Base-by-base conservation (phyloP, 164 flowering plant species). In the Hamamelis virginiana region DNA sequence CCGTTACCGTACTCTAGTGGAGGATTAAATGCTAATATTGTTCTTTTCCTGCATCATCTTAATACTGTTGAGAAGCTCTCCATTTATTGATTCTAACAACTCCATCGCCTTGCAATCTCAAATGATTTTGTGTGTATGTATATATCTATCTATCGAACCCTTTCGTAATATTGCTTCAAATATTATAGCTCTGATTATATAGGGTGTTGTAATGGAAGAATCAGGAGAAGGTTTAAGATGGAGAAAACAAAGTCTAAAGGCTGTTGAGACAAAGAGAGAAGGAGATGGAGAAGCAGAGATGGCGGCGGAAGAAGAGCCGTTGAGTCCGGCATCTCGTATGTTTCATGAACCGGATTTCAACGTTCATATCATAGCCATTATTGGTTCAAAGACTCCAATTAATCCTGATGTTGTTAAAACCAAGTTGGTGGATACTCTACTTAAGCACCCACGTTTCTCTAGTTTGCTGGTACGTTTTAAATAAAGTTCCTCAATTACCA, bases 401-500 rank as follows among this genome's bases (percentile, higher is more conserved):
- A 28, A 77, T 46, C 65, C 76, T 3, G 70, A 77, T 1, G 65
- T 72, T 33, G 9, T 72, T 5, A 83, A 76, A 55, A 43, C 72
- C 9, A 74, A 74, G 15, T 59, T 85, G 16, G 65, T 27, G 4
- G 57, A 43, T 41, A 80, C 84, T 38, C 62, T 82, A 33, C 78
- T 71, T 12, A 69, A 69, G 25, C 82, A 80, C 44, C 89, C 84
- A 55, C 84, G 87, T 21, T 87, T 87, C 85, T 80, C 81, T 12
- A 85, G 87, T 27, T 52, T 82, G 52, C 82, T 63, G 80, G 91
- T n/a, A n/a, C n/a, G n/a, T n/a, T n/a, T n/a, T n/a, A n/a, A n/a
- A n/a, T n/a, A n/a, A n/a, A n/a, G n/a, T n/a, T n/a, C n/a, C n/a
- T n/a, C n/a, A n/a, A n/a, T n/a, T n/a, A n/a, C n/a, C n/a, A n/a